Conservation (phyloP, 1,139 yeast genomes). For the Lodderomyces oxycetoniae region DNA sequence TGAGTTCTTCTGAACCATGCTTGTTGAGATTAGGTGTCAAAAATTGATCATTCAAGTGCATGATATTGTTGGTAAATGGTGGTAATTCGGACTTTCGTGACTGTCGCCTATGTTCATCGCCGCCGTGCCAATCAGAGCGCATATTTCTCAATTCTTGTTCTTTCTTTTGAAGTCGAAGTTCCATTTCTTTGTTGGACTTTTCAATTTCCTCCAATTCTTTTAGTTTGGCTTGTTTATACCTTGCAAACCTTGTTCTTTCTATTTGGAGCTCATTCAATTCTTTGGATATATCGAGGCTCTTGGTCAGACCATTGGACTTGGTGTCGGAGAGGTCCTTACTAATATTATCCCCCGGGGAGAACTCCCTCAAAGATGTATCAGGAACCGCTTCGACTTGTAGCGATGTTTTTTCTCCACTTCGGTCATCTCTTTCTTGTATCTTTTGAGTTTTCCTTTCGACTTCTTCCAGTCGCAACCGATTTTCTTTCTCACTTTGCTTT, state of each 20-base stretch:
- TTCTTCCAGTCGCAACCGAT: too few relatives aligned
- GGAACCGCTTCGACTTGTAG: too few relatives aligned
- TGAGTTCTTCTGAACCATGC: conserved; percentile 13
- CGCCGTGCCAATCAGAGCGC: too few relatives aligned
- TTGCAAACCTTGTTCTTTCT: conserved; percentile 5
- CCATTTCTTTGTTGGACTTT: conserved; percentile 1
- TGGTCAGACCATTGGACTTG: too few relatives aligned
- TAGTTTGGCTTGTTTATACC: conserved; percentile 1
- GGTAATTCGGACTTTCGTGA: neutral
- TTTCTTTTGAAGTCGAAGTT: conserved; percentile 2
- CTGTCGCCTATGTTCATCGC: neutral
- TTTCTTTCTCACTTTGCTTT: too few relatives aligned
- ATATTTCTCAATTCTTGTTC: neutral
- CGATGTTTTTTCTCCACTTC: too few relatives aligned
- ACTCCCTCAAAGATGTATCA: too few relatives aligned
- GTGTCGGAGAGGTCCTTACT: too few relatives aligned
- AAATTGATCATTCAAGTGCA: neutral
- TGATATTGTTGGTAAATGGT: neutral
- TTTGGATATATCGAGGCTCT: too few relatives aligned
- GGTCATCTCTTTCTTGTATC: too few relatives aligned
- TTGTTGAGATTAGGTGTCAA: neutral
- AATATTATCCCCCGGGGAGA: too few relatives aligned
- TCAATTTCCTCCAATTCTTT: conserved; percentile 1
- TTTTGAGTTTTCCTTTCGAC: too few relatives aligned
- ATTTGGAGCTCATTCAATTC: conserved; percentile 15